These are phyloP conservation scores for Penicillium sp. DNA, from an alignment of 2,329 filamentous ascomycete genomes.

Conservation along the genomic window DNA sequence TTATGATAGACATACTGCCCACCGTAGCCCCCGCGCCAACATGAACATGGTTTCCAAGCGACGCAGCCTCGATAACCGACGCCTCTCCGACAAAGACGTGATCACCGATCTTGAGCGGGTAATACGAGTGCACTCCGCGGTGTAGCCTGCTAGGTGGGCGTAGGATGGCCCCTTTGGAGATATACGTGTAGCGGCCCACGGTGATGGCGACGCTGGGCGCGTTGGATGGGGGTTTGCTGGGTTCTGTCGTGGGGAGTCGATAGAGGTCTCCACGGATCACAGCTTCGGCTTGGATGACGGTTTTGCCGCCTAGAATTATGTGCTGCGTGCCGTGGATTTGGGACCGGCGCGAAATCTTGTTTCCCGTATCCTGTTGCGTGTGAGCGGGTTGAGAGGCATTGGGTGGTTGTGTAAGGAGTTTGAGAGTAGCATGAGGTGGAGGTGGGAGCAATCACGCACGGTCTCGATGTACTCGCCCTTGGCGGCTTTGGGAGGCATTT, in stretches of 20 bases:
- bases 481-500: conserved; percentile 69
- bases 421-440: not conserved
- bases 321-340: conserved; percentile 93
- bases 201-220: conserved; percentile 58
- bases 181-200: conserved; percentile 87
- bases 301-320: conserved; percentile 94
- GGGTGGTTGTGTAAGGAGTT: not conserved
- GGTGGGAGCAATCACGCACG: conserved; percentile 48
- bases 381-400: conserved; percentile 1
- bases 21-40: conserved; percentile 74
- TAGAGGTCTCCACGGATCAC: conserved; percentile 89
- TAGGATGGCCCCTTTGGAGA: conserved; percentile 71
- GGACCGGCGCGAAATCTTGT: conserved; percentile 92
- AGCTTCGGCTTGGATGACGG: conserved; percentile 90
- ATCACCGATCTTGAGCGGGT: conserved; percentile 87
- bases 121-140: conserved; percentile 61
- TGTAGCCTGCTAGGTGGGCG: conserved; percentile 79
- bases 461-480: conserved; percentile 98
- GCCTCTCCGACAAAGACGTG: conserved; percentile 82
- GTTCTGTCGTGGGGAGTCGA: conserved; percentile 40
- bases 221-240: conserved; percentile 34
- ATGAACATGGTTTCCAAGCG: conserved; percentile 78
- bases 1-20: conserved; percentile 83
- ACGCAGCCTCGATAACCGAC: conserved; percentile 75
- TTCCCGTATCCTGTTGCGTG: conserved; percentile 74